Percentiles rank a stretch among this genome's conserved stretches.
phyloP scores from a whole-genome alignment of 2,329 filamentous ascomycete genomes.

The Aspergillus hortae region DNA sequence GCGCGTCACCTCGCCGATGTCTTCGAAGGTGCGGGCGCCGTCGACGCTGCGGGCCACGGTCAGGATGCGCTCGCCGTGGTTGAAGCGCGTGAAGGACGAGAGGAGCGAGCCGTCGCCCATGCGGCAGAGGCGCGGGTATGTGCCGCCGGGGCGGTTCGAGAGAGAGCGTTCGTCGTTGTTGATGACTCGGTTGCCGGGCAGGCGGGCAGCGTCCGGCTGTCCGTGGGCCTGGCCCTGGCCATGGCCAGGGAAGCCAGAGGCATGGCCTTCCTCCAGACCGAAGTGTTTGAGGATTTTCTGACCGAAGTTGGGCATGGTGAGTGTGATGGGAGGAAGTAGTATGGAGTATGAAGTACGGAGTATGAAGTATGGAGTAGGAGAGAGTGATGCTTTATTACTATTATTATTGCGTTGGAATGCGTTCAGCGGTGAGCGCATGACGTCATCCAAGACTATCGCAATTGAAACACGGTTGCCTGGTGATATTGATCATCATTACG shows the following conservation, averaged over 20 bases:
- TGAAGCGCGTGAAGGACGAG: slow-evolving; percentile 43
- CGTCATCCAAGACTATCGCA: background rate
- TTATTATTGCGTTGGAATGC: background rate
- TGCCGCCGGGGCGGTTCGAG: slow-evolving; percentile 39
- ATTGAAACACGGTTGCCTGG: background rate
- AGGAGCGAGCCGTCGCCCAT: slow-evolving; percentile 47
- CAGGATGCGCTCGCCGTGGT: slow-evolving; percentile 37
- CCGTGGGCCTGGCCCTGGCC: slow-evolving; percentile 5
- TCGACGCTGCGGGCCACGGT: slow-evolving; percentile 45
- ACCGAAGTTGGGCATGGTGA: slow-evolving; percentile 25
- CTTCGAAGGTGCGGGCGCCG: slow-evolving; percentile 39
- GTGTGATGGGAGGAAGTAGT: background rate
- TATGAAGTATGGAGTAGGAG: too few species aligned
- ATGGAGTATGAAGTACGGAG: background rate
- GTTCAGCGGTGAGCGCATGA: background rate
- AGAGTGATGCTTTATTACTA: background rate
- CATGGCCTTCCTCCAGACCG: slow-evolving; percentile 14
- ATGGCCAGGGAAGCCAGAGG: slow-evolving; percentile 3
- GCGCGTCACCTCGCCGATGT: slow-evolving; percentile 44
- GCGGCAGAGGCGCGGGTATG: slow-evolving; percentile 47
- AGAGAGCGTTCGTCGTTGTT: slow-evolving; percentile 32
- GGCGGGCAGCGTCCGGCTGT: slow-evolving; percentile 3
- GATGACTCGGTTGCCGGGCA: slow-evolving; percentile 22
- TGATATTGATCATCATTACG: background rate
- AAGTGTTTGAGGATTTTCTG: slow-evolving; percentile 32